Evolutionary conservation across 2,329 filamentous ascomycete species (phyloP), one percentile per base, ranked within the genome.

Genomic region (Ambrosiella xylebori): DNA sequence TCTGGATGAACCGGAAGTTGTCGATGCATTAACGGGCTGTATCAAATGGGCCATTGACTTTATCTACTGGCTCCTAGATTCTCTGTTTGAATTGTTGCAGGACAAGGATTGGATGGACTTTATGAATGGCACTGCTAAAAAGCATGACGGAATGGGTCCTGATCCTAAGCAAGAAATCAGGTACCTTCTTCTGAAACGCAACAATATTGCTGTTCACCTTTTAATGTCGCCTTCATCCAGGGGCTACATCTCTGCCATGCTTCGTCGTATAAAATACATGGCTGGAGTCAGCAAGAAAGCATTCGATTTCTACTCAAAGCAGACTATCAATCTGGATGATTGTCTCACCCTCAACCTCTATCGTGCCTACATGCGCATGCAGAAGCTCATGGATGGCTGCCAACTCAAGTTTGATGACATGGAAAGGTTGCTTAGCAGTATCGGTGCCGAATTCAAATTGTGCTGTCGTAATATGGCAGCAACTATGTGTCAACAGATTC

Each of bases 21-120:
- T 91, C 1, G 79, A 82, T 45, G 79, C 83, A 50, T 72, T 94
- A 9, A 78, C 83, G 4, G 86, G 87, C 19, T 85, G 88, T 57
- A 80, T 85, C 3, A 83, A 79, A 65, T 96, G 90, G 90, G 80
- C 80, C 0, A 74, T 89, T 40, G 84, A 91, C 61, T 73, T 94
- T 12, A 68, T 84, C 51, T 73, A 76, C 1, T 84, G 80, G 78
- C 67, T 84, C 9, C 71, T 73, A n/a, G 79, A 84, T 63, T 73
- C 73, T 15, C 69, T 84, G 1, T 79, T 82, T 61, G 69, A 73
- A 45, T 73, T 84, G 9, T 71, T 76, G 54, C 73, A 75, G 54
- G 77, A 81, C 60, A 65, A 65, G 2, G 71, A 72, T 52, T 79
- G 81, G 62, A 72, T 75, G 64, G 69, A 70, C 45, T 71, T 78